Percentiles rank a stretch among this genome's conserved stretches.
Evolutionary conservation across 1,139 yeast species (phyloP).

Genomic region (Suhomyces maxii): DNA sequence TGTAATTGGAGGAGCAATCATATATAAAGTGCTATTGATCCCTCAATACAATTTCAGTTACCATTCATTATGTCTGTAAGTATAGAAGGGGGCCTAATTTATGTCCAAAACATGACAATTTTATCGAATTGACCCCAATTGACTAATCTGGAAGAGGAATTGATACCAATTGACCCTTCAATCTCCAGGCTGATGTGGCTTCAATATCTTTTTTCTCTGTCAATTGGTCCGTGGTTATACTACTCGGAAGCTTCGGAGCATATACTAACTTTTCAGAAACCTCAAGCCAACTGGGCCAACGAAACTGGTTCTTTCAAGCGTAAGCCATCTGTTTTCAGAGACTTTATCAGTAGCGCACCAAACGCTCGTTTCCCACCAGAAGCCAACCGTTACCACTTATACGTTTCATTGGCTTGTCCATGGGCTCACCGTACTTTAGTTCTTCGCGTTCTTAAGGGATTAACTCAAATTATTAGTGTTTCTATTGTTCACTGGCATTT

Average conservation of each 20-base stretch:
- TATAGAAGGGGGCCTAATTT: background rate
- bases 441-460: constrained; percentile 75
- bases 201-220: too few species aligned
- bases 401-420: constrained; percentile 88
- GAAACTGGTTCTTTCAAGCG: constrained; percentile 41
- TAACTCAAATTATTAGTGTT: constrained; percentile 58
- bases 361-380: constrained; percentile 72
- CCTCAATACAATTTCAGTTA: background rate
- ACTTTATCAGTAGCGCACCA: constrained; percentile 57
- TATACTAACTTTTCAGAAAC: constrained; percentile 18
- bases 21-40: background rate
- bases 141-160: too few species aligned
- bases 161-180: too few species aligned
- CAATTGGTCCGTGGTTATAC: too few species aligned
- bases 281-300: constrained; percentile 45
- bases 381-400: constrained; percentile 78
- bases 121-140: too few species aligned
- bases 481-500: constrained; percentile 88
- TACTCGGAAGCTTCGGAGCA: too few species aligned
- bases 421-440: constrained; percentile 93
- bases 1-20: background rate
- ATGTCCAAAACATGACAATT: background rate
- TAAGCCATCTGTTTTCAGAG: constrained; percentile 48
- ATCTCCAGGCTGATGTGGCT: too few species aligned
- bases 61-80: constrained; percentile 2